Evolutionary conservation across 75 land plant species (phyloP).

Genomic region (Chamaecyparis obtusa): DNA sequence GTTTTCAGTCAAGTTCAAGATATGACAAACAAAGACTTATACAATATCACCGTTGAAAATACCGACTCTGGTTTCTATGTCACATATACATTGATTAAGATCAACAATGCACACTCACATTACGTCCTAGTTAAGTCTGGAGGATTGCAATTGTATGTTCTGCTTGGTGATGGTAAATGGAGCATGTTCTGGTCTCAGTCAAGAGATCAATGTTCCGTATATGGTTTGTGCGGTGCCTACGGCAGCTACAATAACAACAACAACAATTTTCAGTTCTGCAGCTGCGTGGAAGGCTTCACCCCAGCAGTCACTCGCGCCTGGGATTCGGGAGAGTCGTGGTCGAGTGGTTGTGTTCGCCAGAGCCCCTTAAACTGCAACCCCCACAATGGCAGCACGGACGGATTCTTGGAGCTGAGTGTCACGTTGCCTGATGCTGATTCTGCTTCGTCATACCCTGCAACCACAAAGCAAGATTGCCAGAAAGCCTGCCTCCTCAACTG

Average conservation of each 20-base stretch:
- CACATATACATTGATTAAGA: background rate
- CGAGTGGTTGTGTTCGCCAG: slow-evolving; percentile 33
- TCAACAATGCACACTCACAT: background rate
- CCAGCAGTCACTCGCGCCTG: slow-evolving; percentile 20
- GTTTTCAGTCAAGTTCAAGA: background rate
- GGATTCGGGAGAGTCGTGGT: slow-evolving; percentile 27
- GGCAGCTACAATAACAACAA: slow-evolving; percentile 9
- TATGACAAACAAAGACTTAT: background rate
- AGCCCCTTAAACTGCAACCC: slow-evolving; percentile 25
- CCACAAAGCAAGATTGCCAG: too few relatives aligned
- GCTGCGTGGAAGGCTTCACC: slow-evolving; percentile 33
- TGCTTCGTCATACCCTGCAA: background rate
- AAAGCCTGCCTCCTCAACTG: too few relatives aligned
- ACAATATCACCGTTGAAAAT: background rate
- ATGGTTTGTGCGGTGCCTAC: slow-evolving; percentile 21
- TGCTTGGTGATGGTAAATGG: background rate
- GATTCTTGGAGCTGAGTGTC: slow-evolving; percentile 7
- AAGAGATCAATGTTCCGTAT: background rate
- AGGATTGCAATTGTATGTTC: background rate
- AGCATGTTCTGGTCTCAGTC: background rate
- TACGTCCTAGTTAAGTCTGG: background rate
- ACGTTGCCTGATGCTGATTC: background rate
- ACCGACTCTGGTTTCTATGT: background rate
- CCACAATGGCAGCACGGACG: slow-evolving; percentile 11
- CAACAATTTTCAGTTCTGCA: background rate